Evolutionary conservation across 768 basidiomycete genomes (phyloP), one percentile per base, ranked within the genome.

Genomic region (Mycena alexandri): DNA sequence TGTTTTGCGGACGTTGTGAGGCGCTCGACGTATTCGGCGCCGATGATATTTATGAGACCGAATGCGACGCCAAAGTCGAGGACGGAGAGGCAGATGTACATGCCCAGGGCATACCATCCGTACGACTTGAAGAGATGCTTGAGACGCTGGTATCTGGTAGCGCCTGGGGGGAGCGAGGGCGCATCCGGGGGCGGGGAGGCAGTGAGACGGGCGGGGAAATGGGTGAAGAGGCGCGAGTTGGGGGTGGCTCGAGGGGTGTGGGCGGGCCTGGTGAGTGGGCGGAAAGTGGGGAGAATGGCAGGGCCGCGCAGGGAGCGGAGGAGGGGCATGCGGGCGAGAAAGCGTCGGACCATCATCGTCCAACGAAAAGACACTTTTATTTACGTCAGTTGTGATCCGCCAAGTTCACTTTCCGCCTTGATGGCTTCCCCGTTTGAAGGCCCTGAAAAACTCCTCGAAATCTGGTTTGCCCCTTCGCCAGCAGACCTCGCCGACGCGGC

Each of bases 61-160:
- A 98, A 98, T 0, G 93, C 89, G 73, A 98, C 84, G 41, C 87
- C 81, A 76, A 99, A 95, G 78, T 99, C 98, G 75, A 96, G 75
- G 9, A 83, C 81, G 46, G 87, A 86, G 61, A 99, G 76, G 55
- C 90, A 75, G 68, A 91, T 48, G 82, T 99, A 99, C 25, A 99
- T 90, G 36, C 93, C 96, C 33, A 99, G 85, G 21, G 98, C 95
- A 76, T 96, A 97, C 93, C 94, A 95, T 34, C 97, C 97, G 76
- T 99, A 98, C 5, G 92, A 87, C 76, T 93, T 96, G 65, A 96
- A 90, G 64, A 98, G 91, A 71, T 88, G 85, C 75, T 90, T 94
- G 24, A 96, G 82, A 21, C 90, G 87, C 76, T 92, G 87, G 1
- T 91, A 88, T 62, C 94, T 81, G 0, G 89, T 79, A 3, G 86